Conservation (phyloP, 805 yeast genomes). For the Yamadazyma kitorensis region DNA sequence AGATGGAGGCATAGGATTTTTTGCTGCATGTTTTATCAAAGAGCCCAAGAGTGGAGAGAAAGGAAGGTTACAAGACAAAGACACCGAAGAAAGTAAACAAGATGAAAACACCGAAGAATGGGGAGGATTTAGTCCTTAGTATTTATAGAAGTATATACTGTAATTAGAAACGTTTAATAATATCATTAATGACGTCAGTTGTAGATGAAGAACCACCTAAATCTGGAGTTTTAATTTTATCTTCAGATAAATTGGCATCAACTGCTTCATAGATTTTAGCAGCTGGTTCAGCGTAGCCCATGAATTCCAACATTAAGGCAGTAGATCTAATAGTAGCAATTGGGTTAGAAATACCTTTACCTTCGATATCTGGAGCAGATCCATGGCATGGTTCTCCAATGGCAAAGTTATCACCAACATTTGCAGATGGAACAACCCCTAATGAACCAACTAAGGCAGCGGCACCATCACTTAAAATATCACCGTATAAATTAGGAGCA, state of each 20-base stretch:
- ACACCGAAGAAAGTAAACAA: slow-evolving; percentile 4
- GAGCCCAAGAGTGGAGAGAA: slow-evolving; percentile 1
- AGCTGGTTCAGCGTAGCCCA: slow-evolving; percentile 88
- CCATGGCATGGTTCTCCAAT: slow-evolving; percentile 99
- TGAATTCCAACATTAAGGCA: slow-evolving; percentile 93
- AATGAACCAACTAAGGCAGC: slow-evolving; percentile 97
- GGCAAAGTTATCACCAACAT: slow-evolving; percentile 93
- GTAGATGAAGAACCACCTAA: slow-evolving; percentile 89
- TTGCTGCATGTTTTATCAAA: slow-evolving; percentile 85
- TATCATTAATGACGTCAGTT: slow-evolving; percentile 81
- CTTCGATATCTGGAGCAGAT: slow-evolving; percentile 98
- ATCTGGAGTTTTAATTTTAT: slow-evolving; percentile 84
- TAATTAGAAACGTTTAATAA: slow-evolving; percentile 49
- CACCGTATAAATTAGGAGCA: slow-evolving; percentile 98
- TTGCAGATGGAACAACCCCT: slow-evolving; percentile 97
- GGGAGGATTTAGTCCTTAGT: slow-evolving; percentile 14
- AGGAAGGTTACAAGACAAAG: slow-evolving; percentile 2
- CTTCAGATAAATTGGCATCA: slow-evolving; percentile 84
- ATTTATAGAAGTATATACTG: background rate
- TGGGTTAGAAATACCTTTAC: slow-evolving; percentile 92
- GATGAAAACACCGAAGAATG: slow-evolving; percentile 11
- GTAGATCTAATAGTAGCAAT: slow-evolving; percentile 97
- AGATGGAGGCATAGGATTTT: slow-evolving; percentile 99
- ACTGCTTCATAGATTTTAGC: slow-evolving; percentile 91
- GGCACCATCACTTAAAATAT: slow-evolving; percentile 94